phyloP scores from a whole-genome alignment of 108 stramenopile genomes.

The Hondaea fermentalgiana region DNA sequence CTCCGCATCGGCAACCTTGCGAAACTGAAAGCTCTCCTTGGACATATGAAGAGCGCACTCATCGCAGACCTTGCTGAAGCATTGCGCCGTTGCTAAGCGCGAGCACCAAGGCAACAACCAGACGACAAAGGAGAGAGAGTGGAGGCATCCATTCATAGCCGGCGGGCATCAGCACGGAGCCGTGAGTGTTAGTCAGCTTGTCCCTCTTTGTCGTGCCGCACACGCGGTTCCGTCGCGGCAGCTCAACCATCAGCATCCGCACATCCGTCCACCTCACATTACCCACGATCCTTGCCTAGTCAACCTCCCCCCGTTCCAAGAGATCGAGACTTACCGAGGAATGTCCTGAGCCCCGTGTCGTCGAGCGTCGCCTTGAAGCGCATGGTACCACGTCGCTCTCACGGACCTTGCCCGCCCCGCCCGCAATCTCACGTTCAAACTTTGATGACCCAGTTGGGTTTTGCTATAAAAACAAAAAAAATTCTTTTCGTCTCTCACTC shows the following conservation, averaged over 20 bases:
- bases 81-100: not conserved
- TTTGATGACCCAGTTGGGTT: not conserved
- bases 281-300: no score
- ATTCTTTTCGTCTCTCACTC: no score
- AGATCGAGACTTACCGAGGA: not conserved
- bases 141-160: no score
- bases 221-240: no score
- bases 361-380: slow-evolving; percentile 11
- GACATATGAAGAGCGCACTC: not conserved
- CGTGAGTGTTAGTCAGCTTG: no score
- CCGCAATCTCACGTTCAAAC: not conserved
- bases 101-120: no score
- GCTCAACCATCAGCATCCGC: no score
- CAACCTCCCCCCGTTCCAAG: not conserved
- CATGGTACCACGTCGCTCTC: not conserved
- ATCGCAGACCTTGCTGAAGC: not conserved
- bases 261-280: no score
- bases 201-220: no score
- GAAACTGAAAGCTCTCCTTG: not conserved
- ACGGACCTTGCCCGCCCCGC: not conserved
- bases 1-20: not conserved
- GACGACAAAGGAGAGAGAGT: no score
- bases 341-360: not conserved
- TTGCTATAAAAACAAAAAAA: no score
- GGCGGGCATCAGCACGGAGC: no score